Base-by-base conservation (phyloP, 768 basidiomycete species). In the Hydnomerulius pinastri region DNA sequence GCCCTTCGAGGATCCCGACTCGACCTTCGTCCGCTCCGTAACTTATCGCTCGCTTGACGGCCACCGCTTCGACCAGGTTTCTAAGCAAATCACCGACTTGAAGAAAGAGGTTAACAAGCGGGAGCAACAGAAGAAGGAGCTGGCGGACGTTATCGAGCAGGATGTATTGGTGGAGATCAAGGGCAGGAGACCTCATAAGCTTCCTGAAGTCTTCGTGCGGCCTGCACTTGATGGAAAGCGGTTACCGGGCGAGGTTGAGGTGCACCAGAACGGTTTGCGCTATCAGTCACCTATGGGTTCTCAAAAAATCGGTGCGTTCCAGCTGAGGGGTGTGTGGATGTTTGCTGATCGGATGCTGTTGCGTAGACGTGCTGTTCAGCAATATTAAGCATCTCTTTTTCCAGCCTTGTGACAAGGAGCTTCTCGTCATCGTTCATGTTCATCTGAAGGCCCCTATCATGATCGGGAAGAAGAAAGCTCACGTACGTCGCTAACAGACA, bases 331-430 rank as follows among this genome's bases (percentile, higher is more conserved):
- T 43, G 33, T 12, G 18, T 18, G 6, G 1, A 24, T 11, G 25
- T n/a, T 9, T 4, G n/a, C 33, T 53, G 37, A 65, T 52, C 32
- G 18, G 17, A 17, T 33, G 9, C 20, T 21, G 20, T 46, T 43
- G 33, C 20, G 18, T 43, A 96, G 96, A 99, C 66, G 79, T 99
- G 11, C 76, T 98, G 9, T 99, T 98, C 75, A 87, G 83, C 73
- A 99, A 99, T 68, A 87, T 99, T 75, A 97, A 96, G 68, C 96
- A 99, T 70, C 77, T 98, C 9, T 97, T 98, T 74, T 98, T 99
- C 82, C 97, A 99, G 65, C 96, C 97, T 2, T 98, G 96, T 62
- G 97, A 99, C 56, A 86, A 92, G 57, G 97, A 99, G 68, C 75
- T 98, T 17, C 78, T 98, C 46, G 95, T 97, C 48, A 87, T 99